Evolutionary conservation across 2,329 filamentous ascomycete genomes (phyloP).

Genomic region (Bipolaris gigantea): DNA sequence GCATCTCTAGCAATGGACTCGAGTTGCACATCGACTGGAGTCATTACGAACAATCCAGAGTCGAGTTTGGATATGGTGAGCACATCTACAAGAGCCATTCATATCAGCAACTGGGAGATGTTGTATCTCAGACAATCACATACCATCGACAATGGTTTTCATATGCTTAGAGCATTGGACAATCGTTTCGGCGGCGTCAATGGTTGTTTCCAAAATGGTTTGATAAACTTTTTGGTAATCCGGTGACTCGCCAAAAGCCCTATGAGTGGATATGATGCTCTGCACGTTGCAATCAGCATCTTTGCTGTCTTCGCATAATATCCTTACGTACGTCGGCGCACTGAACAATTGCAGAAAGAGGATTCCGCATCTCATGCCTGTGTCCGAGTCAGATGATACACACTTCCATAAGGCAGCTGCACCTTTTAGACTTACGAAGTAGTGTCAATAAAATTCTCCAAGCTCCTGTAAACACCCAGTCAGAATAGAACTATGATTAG

Average conservation of each 20-base stretch:
- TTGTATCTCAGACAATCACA: background rate
- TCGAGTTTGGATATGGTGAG: conserved; percentile 46
- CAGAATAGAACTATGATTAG: background rate
- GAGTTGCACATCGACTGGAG: conserved; percentile 44
- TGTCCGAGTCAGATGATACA: background rate
- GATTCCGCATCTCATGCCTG: conserved; percentile 49
- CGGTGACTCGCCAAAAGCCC: conserved; percentile 3
- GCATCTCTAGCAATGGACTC: conserved; percentile 40
- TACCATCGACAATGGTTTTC: conserved; percentile 50
- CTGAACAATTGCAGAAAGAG: conserved; percentile 48
- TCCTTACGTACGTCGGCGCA: conserved; percentile 45
- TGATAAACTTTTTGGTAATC: conserved; percentile 16
- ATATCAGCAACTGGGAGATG: background rate
- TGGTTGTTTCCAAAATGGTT: conserved; percentile 20
- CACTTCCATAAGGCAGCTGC: background rate
- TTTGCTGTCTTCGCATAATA: conserved; percentile 1
- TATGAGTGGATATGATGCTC: conserved; percentile 23
- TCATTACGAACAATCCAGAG: conserved; percentile 47
- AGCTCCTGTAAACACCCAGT: conserved; percentile 3
- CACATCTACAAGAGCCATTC: background rate
- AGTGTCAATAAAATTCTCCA: conserved; percentile 41
- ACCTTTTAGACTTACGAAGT: conserved; percentile 16
- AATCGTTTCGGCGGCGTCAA: conserved; percentile 49
- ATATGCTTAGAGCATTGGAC: conserved; percentile 51
- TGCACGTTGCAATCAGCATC: background rate